Conservation (phyloP, 768 basidiomycete species). For the Pisolithus albus region DNA sequence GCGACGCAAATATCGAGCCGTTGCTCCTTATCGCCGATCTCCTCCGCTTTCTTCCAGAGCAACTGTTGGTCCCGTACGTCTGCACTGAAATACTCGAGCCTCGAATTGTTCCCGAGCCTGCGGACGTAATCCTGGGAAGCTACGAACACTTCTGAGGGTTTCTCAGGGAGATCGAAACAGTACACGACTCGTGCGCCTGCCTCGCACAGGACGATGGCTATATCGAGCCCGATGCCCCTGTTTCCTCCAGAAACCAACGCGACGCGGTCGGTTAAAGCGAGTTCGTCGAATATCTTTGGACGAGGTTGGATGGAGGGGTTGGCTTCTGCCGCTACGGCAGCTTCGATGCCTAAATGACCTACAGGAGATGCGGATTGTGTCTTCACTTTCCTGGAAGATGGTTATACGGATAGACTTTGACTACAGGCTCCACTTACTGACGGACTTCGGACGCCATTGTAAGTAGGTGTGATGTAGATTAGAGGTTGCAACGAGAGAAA, state of each 20-base stretch:
- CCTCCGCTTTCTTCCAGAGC: slow-evolving; percentile 50
- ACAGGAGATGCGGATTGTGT: slow-evolving; percentile 45
- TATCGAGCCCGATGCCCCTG: slow-evolving; percentile 72
- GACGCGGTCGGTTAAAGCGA: slow-evolving; percentile 50
- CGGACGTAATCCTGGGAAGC: slow-evolving; percentile 48
- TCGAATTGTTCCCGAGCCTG: slow-evolving; percentile 34
- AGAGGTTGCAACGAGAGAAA: no score
- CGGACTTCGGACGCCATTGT: not conserved
- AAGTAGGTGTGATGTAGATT: no score
- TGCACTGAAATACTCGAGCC: slow-evolving; percentile 55
- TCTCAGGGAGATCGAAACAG: slow-evolving; percentile 55
- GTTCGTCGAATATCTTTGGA: slow-evolving; percentile 53
- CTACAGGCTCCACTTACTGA: not conserved
- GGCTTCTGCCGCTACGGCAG: slow-evolving; percentile 41
- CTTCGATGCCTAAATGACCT: slow-evolving; percentile 56
- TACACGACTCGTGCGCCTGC: slow-evolving; percentile 65
- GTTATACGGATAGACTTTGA: not conserved
- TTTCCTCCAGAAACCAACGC: slow-evolving; percentile 60
- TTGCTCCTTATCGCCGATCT: slow-evolving; percentile 59
- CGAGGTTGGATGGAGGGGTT: slow-evolving; percentile 29
- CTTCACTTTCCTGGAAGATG: slow-evolving; percentile 10
- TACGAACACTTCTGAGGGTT: slow-evolving; percentile 52
- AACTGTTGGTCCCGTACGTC: slow-evolving; percentile 60
- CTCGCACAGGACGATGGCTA: slow-evolving; percentile 68
- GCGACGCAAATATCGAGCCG: slow-evolving; percentile 73